Evolutionary conservation across 1,284 basidiomycete species (phyloP).

Genomic region (Porogramme epimiltina): DNA sequence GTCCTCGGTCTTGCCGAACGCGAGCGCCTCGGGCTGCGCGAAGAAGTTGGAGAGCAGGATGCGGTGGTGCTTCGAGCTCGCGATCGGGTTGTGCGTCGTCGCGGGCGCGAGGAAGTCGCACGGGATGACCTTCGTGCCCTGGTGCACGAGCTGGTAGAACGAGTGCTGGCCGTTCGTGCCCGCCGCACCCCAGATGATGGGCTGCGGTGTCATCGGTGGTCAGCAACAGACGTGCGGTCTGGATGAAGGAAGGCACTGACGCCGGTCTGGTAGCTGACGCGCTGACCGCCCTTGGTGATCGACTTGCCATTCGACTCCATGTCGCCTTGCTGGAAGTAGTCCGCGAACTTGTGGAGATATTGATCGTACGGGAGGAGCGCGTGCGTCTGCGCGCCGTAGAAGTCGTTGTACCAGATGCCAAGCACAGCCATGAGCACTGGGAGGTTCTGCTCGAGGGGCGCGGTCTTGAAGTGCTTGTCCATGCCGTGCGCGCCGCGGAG

Average conservation of each 20-base stretch:
- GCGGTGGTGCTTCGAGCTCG: constrained; percentile 88
- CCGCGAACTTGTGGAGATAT: constrained; percentile 98
- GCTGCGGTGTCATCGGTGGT: constrained; percentile 45
- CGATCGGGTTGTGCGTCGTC: constrained; percentile 91
- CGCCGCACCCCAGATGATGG: constrained; percentile 98
- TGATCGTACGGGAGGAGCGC: constrained; percentile 97
- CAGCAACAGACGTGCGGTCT: background rate
- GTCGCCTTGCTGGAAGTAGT: constrained; percentile 99
- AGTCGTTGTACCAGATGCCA: constrained; percentile 99
- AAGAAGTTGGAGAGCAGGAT: constrained; percentile 99
- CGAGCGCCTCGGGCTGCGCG: constrained; percentile 95
- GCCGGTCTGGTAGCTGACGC: constrained; percentile 96
- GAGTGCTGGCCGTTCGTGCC: constrained; percentile 99
- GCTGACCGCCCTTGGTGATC: constrained; percentile 90
- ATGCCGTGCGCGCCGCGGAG: constrained; percentile 94
- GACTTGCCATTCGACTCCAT: constrained; percentile 99
- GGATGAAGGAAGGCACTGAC: constrained; percentile 46
- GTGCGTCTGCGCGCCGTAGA: constrained; percentile 95
- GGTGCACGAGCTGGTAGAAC: constrained; percentile 98
- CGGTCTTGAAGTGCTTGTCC: constrained; percentile 94
- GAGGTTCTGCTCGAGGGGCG: constrained; percentile 89
- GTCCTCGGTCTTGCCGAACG: constrained; percentile 96
- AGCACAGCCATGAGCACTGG: constrained; percentile 91
- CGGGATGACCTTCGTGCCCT: constrained; percentile 92
- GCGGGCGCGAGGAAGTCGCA: constrained; percentile 96